Conservation (phyloP, 164 flowering plant species). For the Annona cherimola region DNA sequence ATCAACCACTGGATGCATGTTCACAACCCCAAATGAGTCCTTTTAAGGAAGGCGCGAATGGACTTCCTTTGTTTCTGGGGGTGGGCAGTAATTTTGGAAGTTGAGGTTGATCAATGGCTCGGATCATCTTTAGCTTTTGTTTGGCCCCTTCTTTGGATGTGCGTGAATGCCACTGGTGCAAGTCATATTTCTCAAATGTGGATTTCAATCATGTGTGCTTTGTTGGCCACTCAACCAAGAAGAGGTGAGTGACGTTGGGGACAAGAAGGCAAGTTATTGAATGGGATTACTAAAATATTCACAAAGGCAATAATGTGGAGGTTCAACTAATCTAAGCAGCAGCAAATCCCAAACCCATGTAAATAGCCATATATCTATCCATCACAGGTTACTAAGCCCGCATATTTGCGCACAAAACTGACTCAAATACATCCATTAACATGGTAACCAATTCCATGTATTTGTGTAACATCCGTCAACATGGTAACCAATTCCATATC, state of each 20-base stretch:
- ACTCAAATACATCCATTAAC: background rate
- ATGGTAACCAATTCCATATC: no score
- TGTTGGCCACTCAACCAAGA: slow-evolving; percentile 1
- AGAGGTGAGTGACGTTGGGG: background rate
- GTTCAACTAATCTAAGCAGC: slow-evolving; percentile 1
- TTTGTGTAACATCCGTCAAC: no score
- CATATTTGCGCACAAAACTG: background rate
- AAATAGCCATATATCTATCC: no score
- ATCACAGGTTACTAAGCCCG: background rate
- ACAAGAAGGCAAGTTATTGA: slow-evolving; percentile 3
- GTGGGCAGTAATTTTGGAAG: background rate
- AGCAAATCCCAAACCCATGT: background rate
- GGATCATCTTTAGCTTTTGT: background rate
- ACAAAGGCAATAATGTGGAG: background rate
- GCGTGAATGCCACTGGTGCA: background rate
- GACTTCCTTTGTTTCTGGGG: background rate
- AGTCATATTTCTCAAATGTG: background rate
- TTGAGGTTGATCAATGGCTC: background rate
- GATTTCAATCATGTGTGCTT: background rate
- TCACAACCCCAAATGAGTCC: background rate
- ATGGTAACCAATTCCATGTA: background rate
- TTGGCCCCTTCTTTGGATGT: background rate
- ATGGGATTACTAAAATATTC: slow-evolving; percentile 4
- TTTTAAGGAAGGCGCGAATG: background rate
- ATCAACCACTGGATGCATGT: background rate